Conservation (phyloP, 2,329 filamentous ascomycete species). For the Aspergillus aculeatus region DNA sequence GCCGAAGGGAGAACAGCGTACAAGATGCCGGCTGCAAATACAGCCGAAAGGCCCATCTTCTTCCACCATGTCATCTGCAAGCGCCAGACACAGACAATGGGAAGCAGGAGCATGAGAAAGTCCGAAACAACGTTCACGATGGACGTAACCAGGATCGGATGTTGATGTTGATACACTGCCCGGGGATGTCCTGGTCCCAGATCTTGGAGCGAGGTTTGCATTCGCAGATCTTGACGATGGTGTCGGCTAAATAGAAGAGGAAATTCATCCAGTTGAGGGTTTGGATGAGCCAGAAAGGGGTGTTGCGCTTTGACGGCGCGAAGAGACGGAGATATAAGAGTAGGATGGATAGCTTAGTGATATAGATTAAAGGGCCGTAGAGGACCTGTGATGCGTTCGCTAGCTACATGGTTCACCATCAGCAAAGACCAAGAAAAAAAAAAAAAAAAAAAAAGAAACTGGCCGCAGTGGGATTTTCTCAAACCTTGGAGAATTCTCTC, state of each 20-base stretch:
- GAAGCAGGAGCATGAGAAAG: slow-evolving; percentile 24
- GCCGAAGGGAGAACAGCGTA: slow-evolving; percentile 6
- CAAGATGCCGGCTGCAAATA: slow-evolving; percentile 26
- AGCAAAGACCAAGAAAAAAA: background rate
- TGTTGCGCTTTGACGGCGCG: slow-evolving; percentile 17
- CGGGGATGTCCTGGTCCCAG: slow-evolving; percentile 19
- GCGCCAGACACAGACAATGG: slow-evolving; percentile 23
- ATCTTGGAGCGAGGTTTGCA: slow-evolving; percentile 26
- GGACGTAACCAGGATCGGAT: slow-evolving; percentile 20
- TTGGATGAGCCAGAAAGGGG: slow-evolving; percentile 23
- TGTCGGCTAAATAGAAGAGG: slow-evolving; percentile 25
- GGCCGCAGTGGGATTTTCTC: background rate
- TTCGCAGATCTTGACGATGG: slow-evolving; percentile 27
- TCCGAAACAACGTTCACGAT: slow-evolving; percentile 26
- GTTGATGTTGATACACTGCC: slow-evolving; percentile 25
- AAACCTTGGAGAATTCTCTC: slow-evolving; percentile 19
- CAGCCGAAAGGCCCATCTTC: slow-evolving; percentile 22
- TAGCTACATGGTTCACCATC: slow-evolving; percentile 10
- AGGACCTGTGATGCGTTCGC: slow-evolving; percentile 26
- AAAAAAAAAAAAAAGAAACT: no score
- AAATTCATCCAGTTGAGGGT: slow-evolving; percentile 25
- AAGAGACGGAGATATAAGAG: slow-evolving; percentile 29
- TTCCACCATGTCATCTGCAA: slow-evolving; percentile 19
- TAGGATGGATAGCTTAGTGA: slow-evolving; percentile 31
- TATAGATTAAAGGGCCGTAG: slow-evolving; percentile 29